Evolutionary conservation across 2,329 filamentous ascomycete genomes (phyloP), one percentile per base, ranked within the genome.

Genomic region (Penicillium glabrum): DNA sequence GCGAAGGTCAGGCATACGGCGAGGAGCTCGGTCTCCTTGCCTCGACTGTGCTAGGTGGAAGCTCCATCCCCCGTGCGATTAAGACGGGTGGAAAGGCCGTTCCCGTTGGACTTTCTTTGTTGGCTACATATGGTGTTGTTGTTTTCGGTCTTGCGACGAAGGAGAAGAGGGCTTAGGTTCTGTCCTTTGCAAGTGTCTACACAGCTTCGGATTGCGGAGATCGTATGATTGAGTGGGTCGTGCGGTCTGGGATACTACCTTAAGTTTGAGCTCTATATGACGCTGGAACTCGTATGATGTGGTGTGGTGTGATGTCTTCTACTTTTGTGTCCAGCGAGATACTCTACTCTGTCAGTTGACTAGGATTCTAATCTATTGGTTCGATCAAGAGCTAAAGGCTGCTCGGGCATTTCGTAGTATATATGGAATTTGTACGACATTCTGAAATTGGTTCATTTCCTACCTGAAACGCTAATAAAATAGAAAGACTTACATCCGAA

Each of bases 11-110:
- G 72, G 73, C 89, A 3, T 96, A 95, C 74, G 95, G 93, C 61
- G 79, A 96, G 65, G 95, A 98, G 77, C 80, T 96, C 44, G 90
- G 89, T n/a, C 83, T 99, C 10, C 81, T 97, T 44, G 95, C 95
- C 5, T 96, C 91, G 0, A 69, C 91, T n/a, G 79, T 98, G 26
- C 83, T 99, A 35, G 93, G 84, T 2, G 92, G 91, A 21, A 89
- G 89, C 43, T 89, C 90, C 2, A 88, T 98, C 58, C 95, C 95
- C 13, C 84, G 95, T 51, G 95, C 92, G 5, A 86, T 99, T 69
- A 90, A 87, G 74, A 84, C 87, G 43, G 82, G 83, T 66, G 72
- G 71, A 10, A 99, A 98, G 83, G 90, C 91, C 0, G 84, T 99
- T 51, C 93, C 95, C 1, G 82, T 89, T 54, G 85, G 88, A 11